A percentile compares a stretch with the other conserved stretches of the same genome.
These are phyloP conservation scores for Fusarium sp. DNA, from an alignment of 2,329 filamentous ascomycete genomes.

Conservation along the genomic window DNA sequence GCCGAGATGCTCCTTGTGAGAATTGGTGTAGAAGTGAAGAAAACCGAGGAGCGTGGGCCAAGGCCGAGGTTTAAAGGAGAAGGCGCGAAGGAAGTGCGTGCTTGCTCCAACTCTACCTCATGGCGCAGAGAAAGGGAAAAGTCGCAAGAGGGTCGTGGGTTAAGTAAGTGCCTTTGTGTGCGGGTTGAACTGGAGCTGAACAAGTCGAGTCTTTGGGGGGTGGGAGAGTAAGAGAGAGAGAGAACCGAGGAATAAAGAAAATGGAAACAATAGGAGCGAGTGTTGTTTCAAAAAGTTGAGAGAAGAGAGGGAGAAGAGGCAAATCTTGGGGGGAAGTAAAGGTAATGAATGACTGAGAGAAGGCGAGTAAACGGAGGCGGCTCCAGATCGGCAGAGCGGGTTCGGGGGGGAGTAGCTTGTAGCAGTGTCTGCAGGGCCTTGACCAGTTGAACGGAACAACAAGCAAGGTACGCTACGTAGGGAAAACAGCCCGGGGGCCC, in stretches of 20 bases:
- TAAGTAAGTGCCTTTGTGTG: slow-evolving; percentile 3
- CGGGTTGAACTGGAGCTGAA: slow-evolving; percentile 1
- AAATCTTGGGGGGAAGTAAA: slow-evolving; percentile 19
- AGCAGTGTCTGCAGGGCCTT: slow-evolving; percentile 19
- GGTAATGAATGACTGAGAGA: not conserved
- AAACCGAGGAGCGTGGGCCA: slow-evolving; percentile 21
- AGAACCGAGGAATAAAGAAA: not conserved
- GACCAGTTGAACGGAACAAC: slow-evolving; percentile 13
- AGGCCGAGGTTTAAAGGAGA: slow-evolving; percentile 20
- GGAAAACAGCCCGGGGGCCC: slow-evolving; percentile 1
- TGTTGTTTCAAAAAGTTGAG: slow-evolving; percentile 6
- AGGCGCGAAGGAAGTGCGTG: slow-evolving; percentile 10
- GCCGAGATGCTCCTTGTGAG: slow-evolving; percentile 17
- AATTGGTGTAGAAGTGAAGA: slow-evolving; percentile 11
- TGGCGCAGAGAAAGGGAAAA: slow-evolving; percentile 27
- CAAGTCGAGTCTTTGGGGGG: not conserved
- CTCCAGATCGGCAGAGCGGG: slow-evolving; percentile 39
- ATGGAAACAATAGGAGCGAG: not conserved
- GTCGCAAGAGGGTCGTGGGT: slow-evolving; percentile 1
- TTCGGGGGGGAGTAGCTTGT: slow-evolving; percentile 36
- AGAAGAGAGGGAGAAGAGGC: slow-evolving; percentile 29
- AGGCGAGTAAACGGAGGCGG: slow-evolving; percentile 31
- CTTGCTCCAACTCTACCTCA: slow-evolving; percentile 33
- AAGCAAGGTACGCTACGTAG: not conserved
- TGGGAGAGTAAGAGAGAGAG: not conserved